phyloP scores from a whole-genome alignment of 177 flowering plant genomes.

The Vitis hybrid region DNA sequence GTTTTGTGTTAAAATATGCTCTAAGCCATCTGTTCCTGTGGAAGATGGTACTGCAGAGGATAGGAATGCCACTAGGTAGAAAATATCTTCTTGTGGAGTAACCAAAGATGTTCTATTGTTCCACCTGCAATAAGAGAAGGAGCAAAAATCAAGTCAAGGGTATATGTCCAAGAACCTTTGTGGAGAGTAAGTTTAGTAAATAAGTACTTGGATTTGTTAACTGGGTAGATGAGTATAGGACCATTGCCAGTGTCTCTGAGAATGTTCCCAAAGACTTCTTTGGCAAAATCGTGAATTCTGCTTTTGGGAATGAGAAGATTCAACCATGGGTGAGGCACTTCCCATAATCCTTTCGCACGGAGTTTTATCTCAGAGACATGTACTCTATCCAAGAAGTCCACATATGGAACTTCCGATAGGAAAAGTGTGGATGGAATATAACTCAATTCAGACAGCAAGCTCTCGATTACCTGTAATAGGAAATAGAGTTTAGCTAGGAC shows the following conservation, averaged over 20 bases:
- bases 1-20: slow-evolving; percentile 43
- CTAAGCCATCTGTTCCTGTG: slow-evolving; percentile 45
- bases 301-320: slow-evolving; percentile 71
- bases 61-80: slow-evolving; percentile 70
- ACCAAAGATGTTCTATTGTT: slow-evolving; percentile 58
- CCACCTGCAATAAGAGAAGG: slow-evolving; percentile 48
- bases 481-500: neutral
- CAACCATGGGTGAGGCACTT: slow-evolving; percentile 88
- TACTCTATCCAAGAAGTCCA: slow-evolving; percentile 73
- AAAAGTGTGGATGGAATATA: slow-evolving; percentile 61
- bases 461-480: slow-evolving; percentile 38
- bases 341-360: slow-evolving; percentile 64
- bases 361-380: slow-evolving; percentile 65
- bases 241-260: slow-evolving; percentile 55
- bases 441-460: slow-evolving; percentile 44
- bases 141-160: neutral
- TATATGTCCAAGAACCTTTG: no score
- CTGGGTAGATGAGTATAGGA: slow-evolving; percentile 77
- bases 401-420: slow-evolving; percentile 59
- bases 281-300: slow-evolving; percentile 49
- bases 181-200: neutral
- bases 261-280: slow-evolving; percentile 64
- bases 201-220: slow-evolving; percentile 62
- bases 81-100: slow-evolving; percentile 67
- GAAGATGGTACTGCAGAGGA: slow-evolving; percentile 60